Evolutionary conservation across 306 rosid species (phyloP), one percentile per base, ranked within the genome.

Genomic region (Prinsepia uniflora): DNA sequence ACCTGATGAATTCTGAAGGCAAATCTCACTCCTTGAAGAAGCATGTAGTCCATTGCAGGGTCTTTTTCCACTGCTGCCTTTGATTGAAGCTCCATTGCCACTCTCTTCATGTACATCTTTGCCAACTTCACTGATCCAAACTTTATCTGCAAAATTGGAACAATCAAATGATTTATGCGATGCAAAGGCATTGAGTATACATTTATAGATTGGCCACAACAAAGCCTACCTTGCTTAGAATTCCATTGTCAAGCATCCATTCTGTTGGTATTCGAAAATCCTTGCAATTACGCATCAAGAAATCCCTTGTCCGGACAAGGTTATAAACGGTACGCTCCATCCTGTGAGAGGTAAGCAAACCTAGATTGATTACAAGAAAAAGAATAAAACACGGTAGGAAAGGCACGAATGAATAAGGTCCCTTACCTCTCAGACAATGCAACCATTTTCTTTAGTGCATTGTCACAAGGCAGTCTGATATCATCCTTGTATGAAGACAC

Each of bases 1-100:
- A 91, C 98, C 98, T 94, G 98, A 80, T 94, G 98, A 71, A 94
- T 89, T 82, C 98, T 86, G 78, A 94, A 94, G 61, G 98, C 98
- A 83, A 90, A 94, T 89, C 98, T 86, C 82, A 94, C 98, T 83
- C 98, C 98, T 81, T 94, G 98, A 68, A 94, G 98, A 69, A 94
- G 88, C 96, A 94, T 87, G 79, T 94, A 94, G 81, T 94, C 97
- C 97, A 94, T 90, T 18, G 96, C 97, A 53, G 97, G 96, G 78
- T 94, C 98, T 83, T 94, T 94, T 67, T 90, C 98, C 41, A 78
- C 50, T 74, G 95, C 81, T 50, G 95, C 89, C 84, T 89, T 94
- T 60, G 81, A 84, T 68, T 94, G 98, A 79, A 94, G 95, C 69
- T 94, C 98, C 96, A 84, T 83, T 22, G 98, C 98, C 58, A 89